A percentile compares a stretch with the other conserved stretches of the same genome.
Conservation (phyloP, 768 basidiomycete species). For the Sporobolomyces phaffii region DNA sequence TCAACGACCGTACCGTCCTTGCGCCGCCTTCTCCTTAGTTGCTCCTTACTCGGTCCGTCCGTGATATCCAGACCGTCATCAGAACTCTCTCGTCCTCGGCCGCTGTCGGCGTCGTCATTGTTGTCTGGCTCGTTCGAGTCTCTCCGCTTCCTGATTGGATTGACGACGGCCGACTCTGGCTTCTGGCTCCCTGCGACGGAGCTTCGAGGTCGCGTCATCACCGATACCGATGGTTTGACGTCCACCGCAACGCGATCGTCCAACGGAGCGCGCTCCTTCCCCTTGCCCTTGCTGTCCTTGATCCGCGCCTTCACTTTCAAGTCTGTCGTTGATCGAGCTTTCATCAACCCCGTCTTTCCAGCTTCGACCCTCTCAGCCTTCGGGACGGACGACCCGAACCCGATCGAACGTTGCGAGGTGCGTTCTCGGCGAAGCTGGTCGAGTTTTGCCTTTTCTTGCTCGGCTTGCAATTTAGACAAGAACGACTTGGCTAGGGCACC, state of each 20-base stretch:
- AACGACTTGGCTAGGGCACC: background rate
- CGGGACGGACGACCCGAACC: too few relatives aligned
- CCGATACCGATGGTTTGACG: background rate
- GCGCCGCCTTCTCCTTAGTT: conserved; percentile 44
- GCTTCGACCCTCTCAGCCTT: background rate
- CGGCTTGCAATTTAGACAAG: conserved; percentile 1
- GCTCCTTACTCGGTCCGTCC: background rate
- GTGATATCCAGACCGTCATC: conserved; percentile 13
- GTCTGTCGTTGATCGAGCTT: background rate
- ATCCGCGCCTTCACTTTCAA: background rate
- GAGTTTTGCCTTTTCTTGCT: background rate
- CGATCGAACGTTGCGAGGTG: background rate
- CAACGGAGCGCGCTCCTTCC: background rate
- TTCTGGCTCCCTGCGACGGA: too few relatives aligned
- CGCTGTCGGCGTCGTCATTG: background rate
- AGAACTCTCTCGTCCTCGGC: background rate
- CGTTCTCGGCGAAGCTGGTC: background rate
- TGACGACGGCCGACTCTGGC: too few relatives aligned
- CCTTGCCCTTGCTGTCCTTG: too few relatives aligned
- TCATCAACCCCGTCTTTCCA: background rate
- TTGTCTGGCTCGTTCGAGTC: background rate
- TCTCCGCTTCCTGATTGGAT: background rate
- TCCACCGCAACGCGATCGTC: background rate
- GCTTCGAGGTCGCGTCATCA: conserved; percentile 7
- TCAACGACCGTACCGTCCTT: conserved; percentile 56